Percentiles rank a stretch among this genome's conserved stretches.
These are phyloP conservation scores for Colletotrichum navitas DNA, from an alignment of 2,329 filamentous ascomycete species.

Conservation along the genomic window DNA sequence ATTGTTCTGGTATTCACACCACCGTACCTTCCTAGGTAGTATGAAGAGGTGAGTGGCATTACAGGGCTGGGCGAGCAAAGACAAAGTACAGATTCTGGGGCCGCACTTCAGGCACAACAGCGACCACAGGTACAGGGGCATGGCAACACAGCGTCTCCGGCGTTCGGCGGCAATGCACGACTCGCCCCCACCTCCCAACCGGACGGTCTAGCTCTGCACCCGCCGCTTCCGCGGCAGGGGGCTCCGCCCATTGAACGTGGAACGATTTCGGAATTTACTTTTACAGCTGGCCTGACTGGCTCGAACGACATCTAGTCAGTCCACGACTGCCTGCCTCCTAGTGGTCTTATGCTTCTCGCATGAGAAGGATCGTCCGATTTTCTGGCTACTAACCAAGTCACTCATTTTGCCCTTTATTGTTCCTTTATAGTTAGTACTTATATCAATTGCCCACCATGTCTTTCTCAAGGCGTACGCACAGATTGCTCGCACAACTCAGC, in stretches of 20 bases:
- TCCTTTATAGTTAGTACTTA: conserved; percentile 24
- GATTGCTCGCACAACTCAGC: conserved; percentile 38
- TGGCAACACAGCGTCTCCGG: conserved; percentile 23
- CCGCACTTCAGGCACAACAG: conserved; percentile 18
- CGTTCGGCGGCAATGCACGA: conserved; percentile 33
- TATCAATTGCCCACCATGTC: conserved; percentile 34
- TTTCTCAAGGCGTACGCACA: conserved; percentile 23
- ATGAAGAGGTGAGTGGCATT: no score
- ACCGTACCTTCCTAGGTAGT: background rate
- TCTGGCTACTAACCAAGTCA: conserved; percentile 24
- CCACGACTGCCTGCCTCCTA: conserved; percentile 28
- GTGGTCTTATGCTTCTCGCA: conserved; percentile 38
- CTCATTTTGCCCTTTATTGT: conserved; percentile 20
- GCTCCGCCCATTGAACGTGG: conserved; percentile 36
- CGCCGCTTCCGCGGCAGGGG: conserved; percentile 30
- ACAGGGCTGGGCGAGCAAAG: background rate
- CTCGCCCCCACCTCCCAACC: conserved; percentile 30
- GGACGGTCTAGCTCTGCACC: conserved; percentile 9
- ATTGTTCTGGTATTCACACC: background rate
- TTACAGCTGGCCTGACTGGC: conserved; percentile 42
- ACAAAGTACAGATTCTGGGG: background rate
- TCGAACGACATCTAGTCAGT: conserved; percentile 40
- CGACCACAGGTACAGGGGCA: no score
- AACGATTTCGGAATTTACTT: conserved; percentile 41
- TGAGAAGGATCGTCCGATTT: conserved; percentile 39